Conservation (phyloP, 352 stramenopile species). For the Pythium monospermum region DNA sequence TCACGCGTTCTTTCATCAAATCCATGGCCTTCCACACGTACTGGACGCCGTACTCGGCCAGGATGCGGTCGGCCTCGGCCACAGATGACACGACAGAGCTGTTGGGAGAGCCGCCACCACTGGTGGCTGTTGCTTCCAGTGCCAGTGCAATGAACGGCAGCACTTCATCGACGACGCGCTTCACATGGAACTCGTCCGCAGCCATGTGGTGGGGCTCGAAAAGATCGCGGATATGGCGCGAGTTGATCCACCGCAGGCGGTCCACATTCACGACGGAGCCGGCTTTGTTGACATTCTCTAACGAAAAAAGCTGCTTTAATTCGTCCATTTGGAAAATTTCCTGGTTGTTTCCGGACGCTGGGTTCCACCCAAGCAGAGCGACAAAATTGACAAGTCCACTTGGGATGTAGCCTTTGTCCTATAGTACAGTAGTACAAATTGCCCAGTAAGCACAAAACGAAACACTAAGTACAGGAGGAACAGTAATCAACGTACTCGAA, state of each 20-base stretch:
- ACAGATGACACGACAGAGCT: conserved; percentile 23
- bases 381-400: conserved; percentile 98
- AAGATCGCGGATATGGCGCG: conserved; percentile 73
- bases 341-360: conserved; percentile 92
- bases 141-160: conserved; percentile 55
- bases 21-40: conserved; percentile 76
- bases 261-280: conserved; percentile 86
- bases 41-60: conserved; percentile 50
- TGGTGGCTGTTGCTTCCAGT: conserved; percentile 24
- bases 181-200: conserved; percentile 32
- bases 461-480: too few relatives aligned
- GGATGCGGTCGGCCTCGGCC: conserved; percentile 25
- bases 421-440: too few relatives aligned
- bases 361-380: conserved; percentile 96
- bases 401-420: conserved; percentile 94
- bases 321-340: conserved; percentile 96
- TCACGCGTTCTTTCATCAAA: conserved; percentile 86
- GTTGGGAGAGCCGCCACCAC: too few relatives aligned
- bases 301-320: conserved; percentile 79
- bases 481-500: conserved; percentile 80
- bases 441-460: neutral
- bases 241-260: conserved; percentile 87
- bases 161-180: conserved; percentile 49
- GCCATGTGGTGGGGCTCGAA: conserved; percentile 54
- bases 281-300: conserved; percentile 86